Evolutionary conservation across 2,329 filamentous ascomycete genomes (phyloP).

Genomic region (Colletotrichum sp.): DNA sequence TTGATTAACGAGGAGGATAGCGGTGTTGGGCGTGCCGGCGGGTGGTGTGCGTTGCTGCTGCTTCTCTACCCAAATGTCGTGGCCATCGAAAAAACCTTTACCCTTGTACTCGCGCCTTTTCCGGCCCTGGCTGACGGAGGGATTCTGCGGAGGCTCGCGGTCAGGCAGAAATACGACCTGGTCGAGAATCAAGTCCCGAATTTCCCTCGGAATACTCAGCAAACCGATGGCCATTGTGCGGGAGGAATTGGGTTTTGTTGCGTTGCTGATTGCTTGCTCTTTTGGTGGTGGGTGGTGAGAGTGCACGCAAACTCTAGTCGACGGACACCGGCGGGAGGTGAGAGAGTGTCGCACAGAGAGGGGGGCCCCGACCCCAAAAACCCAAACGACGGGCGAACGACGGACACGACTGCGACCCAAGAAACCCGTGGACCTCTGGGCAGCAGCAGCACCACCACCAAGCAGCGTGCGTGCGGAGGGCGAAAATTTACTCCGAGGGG

Average conservation of each 20-base stretch:
- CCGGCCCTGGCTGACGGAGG: constrained; percentile 15
- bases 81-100: constrained; percentile 18
- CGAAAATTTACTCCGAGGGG: neutral
- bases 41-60: neutral
- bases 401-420: neutral
- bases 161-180: constrained; percentile 17
- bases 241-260: neutral
- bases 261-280: neutral
- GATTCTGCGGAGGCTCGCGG: constrained; percentile 6
- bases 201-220: constrained; percentile 19
- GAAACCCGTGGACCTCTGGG: neutral
- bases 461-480: neutral
- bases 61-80: constrained; percentile 22
- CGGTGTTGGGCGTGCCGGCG: constrained; percentile 13
- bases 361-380: neutral
- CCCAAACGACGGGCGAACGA: neutral
- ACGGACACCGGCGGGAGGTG: neutral
- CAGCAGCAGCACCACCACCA: neutral
- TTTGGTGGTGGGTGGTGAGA: neutral
- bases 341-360: neutral
- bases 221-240: constrained; percentile 15
- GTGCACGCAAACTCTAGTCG: neutral
- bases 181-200: constrained; percentile 21
- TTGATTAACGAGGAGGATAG: constrained; percentile 20
- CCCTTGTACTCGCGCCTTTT: constrained; percentile 22